Conservation (phyloP, 148 eudicot species). For the Vaccinium macrocarpon region DNA sequence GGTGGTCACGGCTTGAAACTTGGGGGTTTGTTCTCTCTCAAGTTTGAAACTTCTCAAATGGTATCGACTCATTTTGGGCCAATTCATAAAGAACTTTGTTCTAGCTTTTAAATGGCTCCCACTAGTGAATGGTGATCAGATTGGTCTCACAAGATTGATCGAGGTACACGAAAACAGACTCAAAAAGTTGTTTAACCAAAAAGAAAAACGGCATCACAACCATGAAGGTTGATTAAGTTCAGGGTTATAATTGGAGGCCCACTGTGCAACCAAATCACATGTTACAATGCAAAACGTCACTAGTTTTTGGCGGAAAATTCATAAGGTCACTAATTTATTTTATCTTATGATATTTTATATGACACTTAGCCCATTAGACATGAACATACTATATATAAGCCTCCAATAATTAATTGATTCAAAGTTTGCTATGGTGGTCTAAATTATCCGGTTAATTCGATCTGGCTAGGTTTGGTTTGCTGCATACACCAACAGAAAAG, state of each 20-base stretch:
- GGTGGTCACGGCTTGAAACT: too few species aligned
- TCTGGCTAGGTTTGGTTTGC: background rate
- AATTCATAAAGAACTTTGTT: too few species aligned
- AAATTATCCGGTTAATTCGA: background rate
- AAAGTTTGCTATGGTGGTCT: background rate
- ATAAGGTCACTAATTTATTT: background rate
- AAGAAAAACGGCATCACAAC: background rate
- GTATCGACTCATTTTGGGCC: too few species aligned
- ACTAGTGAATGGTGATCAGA: too few species aligned
- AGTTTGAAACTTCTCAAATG: too few species aligned
- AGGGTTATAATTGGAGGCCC: conserved; percentile 4
- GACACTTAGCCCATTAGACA: background rate
- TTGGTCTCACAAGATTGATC: too few species aligned
- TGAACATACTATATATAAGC: background rate
- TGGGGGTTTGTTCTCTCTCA: too few species aligned
- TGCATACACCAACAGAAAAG: too few species aligned
- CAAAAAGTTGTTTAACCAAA: too few species aligned
- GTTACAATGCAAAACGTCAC: conserved; percentile 20
- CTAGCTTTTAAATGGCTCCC: too few species aligned
- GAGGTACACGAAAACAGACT: too few species aligned
- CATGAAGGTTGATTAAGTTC: conserved; percentile 15
- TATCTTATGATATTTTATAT: background rate
- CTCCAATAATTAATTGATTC: background rate
- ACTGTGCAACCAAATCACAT: conserved; percentile 23
- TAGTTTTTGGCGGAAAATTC: background rate